A percentile compares a stretch with the other conserved stretches of the same genome.
Evolutionary conservation across 768 basidiomycete genomes (phyloP).

Genomic region (Naematelia encephala): DNA sequence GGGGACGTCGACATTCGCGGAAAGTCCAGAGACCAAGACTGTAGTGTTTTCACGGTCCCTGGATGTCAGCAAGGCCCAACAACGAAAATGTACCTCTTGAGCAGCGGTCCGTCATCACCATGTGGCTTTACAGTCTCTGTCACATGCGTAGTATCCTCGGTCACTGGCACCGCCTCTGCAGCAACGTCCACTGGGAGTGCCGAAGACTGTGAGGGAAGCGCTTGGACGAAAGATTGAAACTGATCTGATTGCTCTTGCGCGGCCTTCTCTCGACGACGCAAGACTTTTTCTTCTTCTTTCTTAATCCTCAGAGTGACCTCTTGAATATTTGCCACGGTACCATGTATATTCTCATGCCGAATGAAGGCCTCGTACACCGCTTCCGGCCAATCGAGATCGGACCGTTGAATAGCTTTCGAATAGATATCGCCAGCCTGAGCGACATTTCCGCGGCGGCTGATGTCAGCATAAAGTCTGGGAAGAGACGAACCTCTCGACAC

Average conservation of each 20-base stretch:
- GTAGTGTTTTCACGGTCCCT: conserved; percentile 96
- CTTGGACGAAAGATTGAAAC: neutral
- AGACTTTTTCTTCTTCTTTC: conserved; percentile 50
- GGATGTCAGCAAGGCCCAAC: neutral
- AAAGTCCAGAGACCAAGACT: conserved; percentile 76
- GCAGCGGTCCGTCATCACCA: neutral
- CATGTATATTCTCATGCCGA: conserved; percentile 80
- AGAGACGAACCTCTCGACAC: conserved; percentile 24
- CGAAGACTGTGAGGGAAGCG: neutral
- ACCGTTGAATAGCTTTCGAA: conserved; percentile 63
- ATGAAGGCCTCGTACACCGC: conserved; percentile 87
- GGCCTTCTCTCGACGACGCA: conserved; percentile 34
- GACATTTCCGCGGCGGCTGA: conserved; percentile 46
- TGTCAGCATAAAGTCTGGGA: neutral
- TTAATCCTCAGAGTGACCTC: conserved; percentile 20
- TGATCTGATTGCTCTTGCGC: conserved; percentile 17
- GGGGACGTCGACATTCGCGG: conserved; percentile 59
- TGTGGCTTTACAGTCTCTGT: neutral
- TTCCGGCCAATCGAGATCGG: conserved; percentile 86
- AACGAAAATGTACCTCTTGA: conserved; percentile 1
- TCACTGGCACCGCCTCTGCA: neutral
- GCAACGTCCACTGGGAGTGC: neutral
- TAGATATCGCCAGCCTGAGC: conserved; percentile 67
- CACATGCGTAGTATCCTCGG: neutral
- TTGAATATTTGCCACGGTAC: conserved; percentile 59